Percentiles rank a stretch among this genome's conserved stretches.
These are phyloP conservation scores for Ophiostoma piceae DNA, from an alignment of 2,329 filamentous ascomycete species.

Conservation along the genomic window DNA sequence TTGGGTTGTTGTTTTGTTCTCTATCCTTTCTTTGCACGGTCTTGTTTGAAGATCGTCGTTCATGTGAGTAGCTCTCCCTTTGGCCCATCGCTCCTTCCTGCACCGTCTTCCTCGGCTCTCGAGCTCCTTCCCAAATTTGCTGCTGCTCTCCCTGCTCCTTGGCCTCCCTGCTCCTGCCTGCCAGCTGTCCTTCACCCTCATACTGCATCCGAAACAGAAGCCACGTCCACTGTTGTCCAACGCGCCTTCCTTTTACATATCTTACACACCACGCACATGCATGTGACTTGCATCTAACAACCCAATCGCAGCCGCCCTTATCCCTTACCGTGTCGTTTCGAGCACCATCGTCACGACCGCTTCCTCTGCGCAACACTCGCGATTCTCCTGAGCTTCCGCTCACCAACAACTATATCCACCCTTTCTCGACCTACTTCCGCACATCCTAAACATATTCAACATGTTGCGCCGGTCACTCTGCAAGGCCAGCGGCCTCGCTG, in stretches of 20 bases:
- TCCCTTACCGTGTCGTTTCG: not conserved
- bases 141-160: not conserved
- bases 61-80: not conserved
- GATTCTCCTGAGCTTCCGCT: slow-evolving; percentile 21
- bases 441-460: not conserved
- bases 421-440: not conserved
- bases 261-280: not conserved
- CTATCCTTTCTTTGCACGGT: not conserved
- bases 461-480: slow-evolving; percentile 27
- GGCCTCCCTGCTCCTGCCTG: slow-evolving; percentile 1
- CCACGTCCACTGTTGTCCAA: not conserved
- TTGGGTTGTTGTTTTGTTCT: slow-evolving; percentile 11
- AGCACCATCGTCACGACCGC: slow-evolving; percentile 15
- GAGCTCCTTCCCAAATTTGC: not conserved
- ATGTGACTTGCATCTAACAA: not conserved
- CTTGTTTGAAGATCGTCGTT: slow-evolving; percentile 14
- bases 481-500: slow-evolving; percentile 24
- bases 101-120: slow-evolving; percentile 2
- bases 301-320: not conserved
- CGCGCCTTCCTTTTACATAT: not conserved
- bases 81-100: slow-evolving; percentile 3
- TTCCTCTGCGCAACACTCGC: slow-evolving; percentile 20
- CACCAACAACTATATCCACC: slow-evolving; percentile 16
- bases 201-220: slow-evolving; percentile 8
- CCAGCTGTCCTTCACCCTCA: slow-evolving; percentile 12